Evolutionary conservation across 352 stramenopile species (phyloP).

Genomic region (Bremia lactucae): DNA sequence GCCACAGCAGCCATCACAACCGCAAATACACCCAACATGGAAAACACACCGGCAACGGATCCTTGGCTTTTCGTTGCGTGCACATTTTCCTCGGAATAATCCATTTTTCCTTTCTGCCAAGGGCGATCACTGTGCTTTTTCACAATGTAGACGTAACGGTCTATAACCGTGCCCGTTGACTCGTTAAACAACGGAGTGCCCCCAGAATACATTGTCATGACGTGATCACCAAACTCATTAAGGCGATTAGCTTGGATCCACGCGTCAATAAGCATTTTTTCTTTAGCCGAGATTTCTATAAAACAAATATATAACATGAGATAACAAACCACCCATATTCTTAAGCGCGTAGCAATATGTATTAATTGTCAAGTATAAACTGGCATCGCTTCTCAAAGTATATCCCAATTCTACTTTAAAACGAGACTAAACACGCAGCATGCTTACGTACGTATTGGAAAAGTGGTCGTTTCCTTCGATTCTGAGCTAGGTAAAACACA

Average conservation of each 20-base stretch:
- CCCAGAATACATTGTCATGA: slow-evolving; percentile 48
- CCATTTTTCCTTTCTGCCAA: slow-evolving; percentile 25
- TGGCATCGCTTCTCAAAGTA: slow-evolving; percentile 12
- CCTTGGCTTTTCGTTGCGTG: slow-evolving; percentile 12
- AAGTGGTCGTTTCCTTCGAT: too few species aligned
- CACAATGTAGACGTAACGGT: slow-evolving; percentile 65
- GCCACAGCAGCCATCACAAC: slow-evolving; percentile 22
- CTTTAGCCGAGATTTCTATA: slow-evolving; percentile 23
- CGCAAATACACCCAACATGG: slow-evolving; percentile 27
- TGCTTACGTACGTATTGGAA: slow-evolving; percentile 23
- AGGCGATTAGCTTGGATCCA: slow-evolving; percentile 48
- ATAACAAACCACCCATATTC: too few species aligned
- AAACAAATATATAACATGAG: neutral
- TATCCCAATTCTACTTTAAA: slow-evolving; percentile 1
- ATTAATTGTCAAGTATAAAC: slow-evolving; percentile 5
- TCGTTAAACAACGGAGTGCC: slow-evolving; percentile 78
- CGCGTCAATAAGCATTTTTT: slow-evolving; percentile 39
- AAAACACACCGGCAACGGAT: slow-evolving; percentile 20
- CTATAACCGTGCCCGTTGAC: slow-evolving; percentile 33
- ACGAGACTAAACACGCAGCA: slow-evolving; percentile 2
- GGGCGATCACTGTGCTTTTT: slow-evolving; percentile 38
- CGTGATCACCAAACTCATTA: slow-evolving; percentile 54
- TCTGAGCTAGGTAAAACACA: neutral
- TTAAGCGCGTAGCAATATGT: neutral
- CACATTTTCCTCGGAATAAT: neutral